phyloP scores from a whole-genome alignment of 306 rosid genomes.

The Medicago arabica region DNA sequence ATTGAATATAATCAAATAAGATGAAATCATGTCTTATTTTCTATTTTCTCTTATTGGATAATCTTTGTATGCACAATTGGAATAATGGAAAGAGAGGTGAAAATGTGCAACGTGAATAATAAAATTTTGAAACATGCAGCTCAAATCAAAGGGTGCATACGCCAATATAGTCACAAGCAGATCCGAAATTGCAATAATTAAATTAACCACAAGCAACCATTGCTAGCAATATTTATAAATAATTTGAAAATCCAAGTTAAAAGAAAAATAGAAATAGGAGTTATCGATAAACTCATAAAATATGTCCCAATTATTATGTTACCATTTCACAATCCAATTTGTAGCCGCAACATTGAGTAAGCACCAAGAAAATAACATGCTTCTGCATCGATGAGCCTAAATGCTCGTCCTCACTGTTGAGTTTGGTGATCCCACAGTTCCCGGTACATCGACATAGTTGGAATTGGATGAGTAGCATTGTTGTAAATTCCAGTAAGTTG shows the following conservation, averaged over 20 bases:
- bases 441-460: constrained; percentile 56
- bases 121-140: neutral
- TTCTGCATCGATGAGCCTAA: constrained; percentile 38
- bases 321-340: constrained; percentile 35
- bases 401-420: constrained; percentile 60
- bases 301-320: constrained; percentile 22
- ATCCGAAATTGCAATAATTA: neutral
- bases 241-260: constrained; percentile 36
- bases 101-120: neutral
- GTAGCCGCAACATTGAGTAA: constrained; percentile 47
- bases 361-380: constrained; percentile 41
- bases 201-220: constrained; percentile 33
- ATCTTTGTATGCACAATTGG: neutral
- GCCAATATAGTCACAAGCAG: neutral
- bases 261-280: constrained; percentile 35
- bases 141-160: neutral
- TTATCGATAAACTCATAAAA: constrained; percentile 45
- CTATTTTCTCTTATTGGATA: neutral
- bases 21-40: neutral
- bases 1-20: no score
- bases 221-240: constrained; percentile 43
- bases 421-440: constrained; percentile 69
- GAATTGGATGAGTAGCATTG: constrained; percentile 58
- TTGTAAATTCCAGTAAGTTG: constrained; percentile 57
- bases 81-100: neutral